Percentiles rank a stretch among this genome's conserved stretches.
These are phyloP conservation scores for Schoenoplectus tabernaemontani DNA, from an alignment of 202 grass and related monocot species.

Conservation along the genomic window DNA sequence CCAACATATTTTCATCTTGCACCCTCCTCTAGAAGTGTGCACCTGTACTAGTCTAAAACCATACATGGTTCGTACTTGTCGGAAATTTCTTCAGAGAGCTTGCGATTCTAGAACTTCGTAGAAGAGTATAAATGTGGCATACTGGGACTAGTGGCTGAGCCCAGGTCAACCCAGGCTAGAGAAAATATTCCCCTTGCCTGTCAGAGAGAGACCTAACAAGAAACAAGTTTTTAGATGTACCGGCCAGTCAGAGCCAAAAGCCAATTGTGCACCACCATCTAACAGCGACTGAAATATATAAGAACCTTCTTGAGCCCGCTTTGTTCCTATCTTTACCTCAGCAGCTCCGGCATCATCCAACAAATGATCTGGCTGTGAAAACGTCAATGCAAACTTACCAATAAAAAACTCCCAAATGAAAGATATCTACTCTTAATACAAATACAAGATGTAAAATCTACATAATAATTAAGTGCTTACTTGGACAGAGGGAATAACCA, in stretches of 20 bases:
- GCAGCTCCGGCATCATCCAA: slow-evolving; percentile 51
- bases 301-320: slow-evolving; percentile 48
- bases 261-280: slow-evolving; percentile 40
- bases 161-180: not conserved
- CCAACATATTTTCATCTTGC: not conserved
- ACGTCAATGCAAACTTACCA: not conserved
- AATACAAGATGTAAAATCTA: not conserved
- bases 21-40: not conserved
- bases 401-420: not conserved
- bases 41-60: not conserved
- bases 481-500: slow-evolving; percentile 70
- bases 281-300: slow-evolving; percentile 56
- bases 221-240: slow-evolving; percentile 25
- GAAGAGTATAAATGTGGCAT: not conserved
- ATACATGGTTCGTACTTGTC: not conserved
- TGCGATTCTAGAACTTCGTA: not conserved
- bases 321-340: slow-evolving; percentile 50
- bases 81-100: not conserved
- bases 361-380: slow-evolving; percentile 71
- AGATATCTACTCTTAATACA: not conserved
- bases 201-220: not conserved
- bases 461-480: slow-evolving; percentile 26
- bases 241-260: slow-evolving; percentile 96
- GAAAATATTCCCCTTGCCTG: not conserved
- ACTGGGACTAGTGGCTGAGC: not conserved